A percentile compares a stretch with the other conserved stretches of the same genome.
Evolutionary conservation across 2,329 filamentous ascomycete genomes (phyloP).

Genomic region (Colletotrichum gloeosporioides): DNA sequence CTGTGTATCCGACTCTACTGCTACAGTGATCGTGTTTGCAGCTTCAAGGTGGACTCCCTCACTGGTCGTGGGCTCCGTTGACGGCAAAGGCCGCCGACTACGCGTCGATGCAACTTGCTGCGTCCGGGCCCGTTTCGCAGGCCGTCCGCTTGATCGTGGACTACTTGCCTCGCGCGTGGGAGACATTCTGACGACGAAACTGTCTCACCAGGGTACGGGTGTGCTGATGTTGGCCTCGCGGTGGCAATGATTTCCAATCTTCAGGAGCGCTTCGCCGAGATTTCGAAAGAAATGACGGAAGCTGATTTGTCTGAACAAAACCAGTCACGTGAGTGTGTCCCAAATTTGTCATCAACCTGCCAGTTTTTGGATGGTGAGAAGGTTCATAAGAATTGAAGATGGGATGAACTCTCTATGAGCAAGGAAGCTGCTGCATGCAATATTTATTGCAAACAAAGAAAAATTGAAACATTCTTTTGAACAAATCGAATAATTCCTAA

Average conservation of each 20-base stretch:
- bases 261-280: background rate
- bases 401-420: background rate
- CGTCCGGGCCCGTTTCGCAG: background rate
- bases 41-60: background rate
- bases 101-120: rapidly evolving
- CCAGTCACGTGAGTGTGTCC: background rate
- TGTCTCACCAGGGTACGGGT: rapidly evolving
- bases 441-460: rapidly evolving
- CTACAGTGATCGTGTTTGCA: background rate
- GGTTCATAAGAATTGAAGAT: background rate
- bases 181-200: rapidly evolving
- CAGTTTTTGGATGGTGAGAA: background rate
- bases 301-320: background rate
- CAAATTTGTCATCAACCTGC: background rate
- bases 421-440: background rate
- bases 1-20: background rate
- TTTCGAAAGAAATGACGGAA: background rate
- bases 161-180: background rate
- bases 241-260: rapidly evolving
- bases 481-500: background rate
- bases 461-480: background rate
- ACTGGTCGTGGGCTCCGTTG: rapidly evolving
- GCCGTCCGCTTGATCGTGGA: rapidly evolving
- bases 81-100: background rate
- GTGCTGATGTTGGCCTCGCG: background rate